Evolutionary conservation across 345 rosid species (phyloP).

Genomic region (Erysimum cheiranthoides): DNA sequence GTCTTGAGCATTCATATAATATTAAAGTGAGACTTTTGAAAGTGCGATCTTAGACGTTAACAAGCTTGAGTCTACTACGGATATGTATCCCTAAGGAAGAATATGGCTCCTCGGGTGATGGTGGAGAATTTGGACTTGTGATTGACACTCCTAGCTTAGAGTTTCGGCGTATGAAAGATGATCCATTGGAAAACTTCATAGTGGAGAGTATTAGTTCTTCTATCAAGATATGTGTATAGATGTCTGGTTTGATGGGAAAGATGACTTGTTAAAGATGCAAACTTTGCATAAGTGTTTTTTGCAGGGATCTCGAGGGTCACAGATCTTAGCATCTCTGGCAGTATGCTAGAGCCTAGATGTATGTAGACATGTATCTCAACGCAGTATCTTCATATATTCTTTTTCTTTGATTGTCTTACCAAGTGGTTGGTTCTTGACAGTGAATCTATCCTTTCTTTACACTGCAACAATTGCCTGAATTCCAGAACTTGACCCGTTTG

Average conservation of each 20-base stretch:
- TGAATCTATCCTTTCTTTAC: neutral
- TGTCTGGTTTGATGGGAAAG: neutral
- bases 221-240: slow-evolving; percentile 7
- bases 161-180: too few relatives aligned
- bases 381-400: neutral
- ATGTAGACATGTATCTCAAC: neutral
- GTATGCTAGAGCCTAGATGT: neutral
- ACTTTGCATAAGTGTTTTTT: neutral
- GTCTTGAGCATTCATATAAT: too few relatives aligned
- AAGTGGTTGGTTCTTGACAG: slow-evolving; percentile 16
- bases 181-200: neutral
- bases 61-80: too few relatives aligned
- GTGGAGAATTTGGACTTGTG: too few relatives aligned
- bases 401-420: slow-evolving; percentile 7
- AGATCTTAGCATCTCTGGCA: neutral
- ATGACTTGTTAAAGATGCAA: neutral
- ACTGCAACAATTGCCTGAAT: slow-evolving; percentile 8
- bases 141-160: too few relatives aligned
- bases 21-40: too few relatives aligned
- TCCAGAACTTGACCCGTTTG: slow-evolving; percentile 22
- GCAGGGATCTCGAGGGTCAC: neutral
- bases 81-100: too few relatives aligned
- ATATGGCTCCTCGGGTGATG: too few relatives aligned
- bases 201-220: neutral
- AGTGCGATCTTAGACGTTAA: too few relatives aligned